phyloP scores from a whole-genome alignment of 108 stramenopile genomes.

The Cyclotella atomus region DNA sequence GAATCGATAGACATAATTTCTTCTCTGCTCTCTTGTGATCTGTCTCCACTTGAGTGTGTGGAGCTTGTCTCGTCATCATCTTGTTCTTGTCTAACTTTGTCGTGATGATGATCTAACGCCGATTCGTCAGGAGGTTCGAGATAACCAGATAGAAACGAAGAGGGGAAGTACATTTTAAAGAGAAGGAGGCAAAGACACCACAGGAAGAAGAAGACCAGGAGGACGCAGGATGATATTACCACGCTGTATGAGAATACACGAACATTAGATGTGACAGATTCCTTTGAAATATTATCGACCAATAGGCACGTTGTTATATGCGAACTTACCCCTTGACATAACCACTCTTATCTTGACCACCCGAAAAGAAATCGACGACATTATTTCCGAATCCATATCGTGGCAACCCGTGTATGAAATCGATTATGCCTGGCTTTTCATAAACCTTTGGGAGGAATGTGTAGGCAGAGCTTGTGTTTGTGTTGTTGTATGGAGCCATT shows the following conservation, averaged over 20 bases:
- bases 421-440: slow-evolving; percentile 12
- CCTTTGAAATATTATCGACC: background rate
- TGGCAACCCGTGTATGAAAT: slow-evolving; percentile 28
- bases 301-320: background rate
- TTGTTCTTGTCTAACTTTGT: background rate
- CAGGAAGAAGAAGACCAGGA: slow-evolving; percentile 23
- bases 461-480: background rate
- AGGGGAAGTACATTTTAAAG: slow-evolving; percentile 21
- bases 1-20: slow-evolving; percentile 21
- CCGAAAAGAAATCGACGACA: slow-evolving; percentile 15
- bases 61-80: slow-evolving; percentile 34
- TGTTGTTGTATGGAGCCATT: slow-evolving; percentile 7
- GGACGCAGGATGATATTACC: slow-evolving; percentile 29
- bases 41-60: slow-evolving; percentile 4
- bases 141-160: slow-evolving; percentile 24
- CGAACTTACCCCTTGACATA: slow-evolving; percentile 43
- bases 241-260: slow-evolving; percentile 10
- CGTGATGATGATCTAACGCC: background rate
- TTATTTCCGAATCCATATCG: slow-evolving; percentile 29
- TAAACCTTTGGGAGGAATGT: background rate
- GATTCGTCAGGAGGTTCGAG: slow-evolving; percentile 20
- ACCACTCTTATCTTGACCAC: slow-evolving; percentile 21
- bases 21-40: background rate
- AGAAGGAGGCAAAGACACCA: slow-evolving; percentile 25
- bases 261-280: background rate